Base-by-base conservation (phyloP, 805 yeast genomes). In the Yarrowia sp. region DNA sequence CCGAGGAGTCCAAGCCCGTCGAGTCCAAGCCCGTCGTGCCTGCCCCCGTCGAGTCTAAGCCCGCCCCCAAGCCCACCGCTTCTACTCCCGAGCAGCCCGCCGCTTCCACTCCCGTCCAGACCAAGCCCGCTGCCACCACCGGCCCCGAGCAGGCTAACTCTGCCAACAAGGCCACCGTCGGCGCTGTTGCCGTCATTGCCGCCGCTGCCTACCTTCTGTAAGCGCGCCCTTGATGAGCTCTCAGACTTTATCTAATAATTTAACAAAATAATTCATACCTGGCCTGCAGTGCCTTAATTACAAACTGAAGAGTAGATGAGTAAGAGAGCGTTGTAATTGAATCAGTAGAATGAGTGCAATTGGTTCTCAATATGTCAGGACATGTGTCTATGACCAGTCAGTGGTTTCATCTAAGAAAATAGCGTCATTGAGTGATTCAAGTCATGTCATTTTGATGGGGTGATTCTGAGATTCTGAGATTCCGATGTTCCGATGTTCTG, bases 201-300 rank as follows among this genome's bases (percentile, higher is more conserved):
- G 85, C 85, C 70, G 84, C 82, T 72, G 82, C 81, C 77, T 82
- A 82, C 79, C 76, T 82, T 72, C 78, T 82, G 74, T 81, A 81
- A 79, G 76, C 70, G 50, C 50, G 64, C 50, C 64, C 40, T 42
- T 42, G 49, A 24, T 7, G 30, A 58, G 40, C 50, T 19, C 33
- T n/a, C 6, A 24, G 50, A 46, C 50, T 56, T 33, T 52, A 4
- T 24, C 36, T 52, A 52, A 52, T 52, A 52, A 52, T 58, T 58
- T 58, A 58, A 58, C 50, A 43, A 58, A 42, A 58, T 58, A 58
- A 58, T 58, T 58, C 50, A 42, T 58, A 58, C 49, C 49, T 33
- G 64, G 50, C 64, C 64, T 58, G 64, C 64, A 58, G 64, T 43
- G 64, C 58, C 58, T 50, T 36, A 52, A 49, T 43, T 43, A 15